Percentiles rank a stretch among this genome's conserved stretches.
Conservation (phyloP, 768 basidiomycete species). For the Suillus bovinus region DNA sequence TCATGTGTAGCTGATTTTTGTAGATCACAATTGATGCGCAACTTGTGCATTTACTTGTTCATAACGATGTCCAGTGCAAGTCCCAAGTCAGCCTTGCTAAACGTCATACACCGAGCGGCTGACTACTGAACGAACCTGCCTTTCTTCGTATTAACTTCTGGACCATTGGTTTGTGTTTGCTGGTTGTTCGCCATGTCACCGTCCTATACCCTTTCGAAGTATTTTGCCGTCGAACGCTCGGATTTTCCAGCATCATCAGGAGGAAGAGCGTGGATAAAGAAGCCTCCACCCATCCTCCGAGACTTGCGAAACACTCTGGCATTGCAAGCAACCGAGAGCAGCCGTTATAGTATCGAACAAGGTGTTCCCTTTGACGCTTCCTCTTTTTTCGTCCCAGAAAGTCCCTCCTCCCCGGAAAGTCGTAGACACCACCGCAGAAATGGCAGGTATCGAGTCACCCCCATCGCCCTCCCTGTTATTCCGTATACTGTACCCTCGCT, state of each 20-base stretch:
- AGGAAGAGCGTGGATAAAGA: not conserved
- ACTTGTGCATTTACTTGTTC: not conserved
- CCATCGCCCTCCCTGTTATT: not conserved
- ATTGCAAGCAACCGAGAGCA: constrained; percentile 13
- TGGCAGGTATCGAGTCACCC: not conserved
- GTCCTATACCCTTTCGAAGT: not conserved
- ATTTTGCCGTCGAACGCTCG: not conserved
- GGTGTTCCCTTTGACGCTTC: not conserved
- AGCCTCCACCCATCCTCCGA: constrained; percentile 17
- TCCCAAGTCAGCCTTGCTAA: not conserved
- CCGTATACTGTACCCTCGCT: not conserved
- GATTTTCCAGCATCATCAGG: not conserved
- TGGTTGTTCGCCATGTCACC: not conserved
- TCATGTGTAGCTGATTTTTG: not conserved
- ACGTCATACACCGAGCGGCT: not conserved
- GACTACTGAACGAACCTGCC: not conserved
- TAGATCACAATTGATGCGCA: not conserved
- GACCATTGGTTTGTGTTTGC: too few species aligned
- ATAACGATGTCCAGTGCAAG: not conserved
- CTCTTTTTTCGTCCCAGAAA: not conserved
- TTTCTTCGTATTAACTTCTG: not conserved
- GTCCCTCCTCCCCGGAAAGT: not conserved
- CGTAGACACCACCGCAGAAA: not conserved
- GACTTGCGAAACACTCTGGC: constrained; percentile 19
- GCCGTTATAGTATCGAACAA: constrained; percentile 18